Percentiles rank a stretch among this genome's conserved stretches.
phyloP scores from a whole-genome alignment of 257 asterid species.

The Jacaranda copaia region DNA sequence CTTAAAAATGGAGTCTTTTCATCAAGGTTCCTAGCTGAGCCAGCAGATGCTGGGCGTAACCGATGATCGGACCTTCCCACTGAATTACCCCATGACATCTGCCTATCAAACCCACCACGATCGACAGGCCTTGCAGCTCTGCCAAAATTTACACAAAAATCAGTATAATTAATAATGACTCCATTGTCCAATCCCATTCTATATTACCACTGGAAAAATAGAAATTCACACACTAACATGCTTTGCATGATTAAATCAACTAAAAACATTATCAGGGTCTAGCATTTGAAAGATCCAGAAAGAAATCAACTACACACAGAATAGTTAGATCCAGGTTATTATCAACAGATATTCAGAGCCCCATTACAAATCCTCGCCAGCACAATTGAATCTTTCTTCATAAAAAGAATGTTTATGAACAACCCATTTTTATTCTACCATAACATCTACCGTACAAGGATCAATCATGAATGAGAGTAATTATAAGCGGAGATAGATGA shows the following conservation, averaged over 20 bases:
- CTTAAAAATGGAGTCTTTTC: constrained; percentile 72
- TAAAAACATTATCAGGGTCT: constrained; percentile 24
- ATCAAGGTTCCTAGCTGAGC: constrained; percentile 69
- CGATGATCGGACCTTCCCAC: constrained; percentile 72
- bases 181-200: neutral
- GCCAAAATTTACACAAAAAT: constrained; percentile 34
- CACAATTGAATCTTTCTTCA: neutral
- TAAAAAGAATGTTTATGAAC: neutral
- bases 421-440: constrained; percentile 1
- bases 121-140: constrained; percentile 74
- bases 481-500: neutral
- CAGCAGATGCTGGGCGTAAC: constrained; percentile 85
- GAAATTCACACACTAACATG: neutral
- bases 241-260: constrained; percentile 23
- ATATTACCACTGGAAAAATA: neutral
- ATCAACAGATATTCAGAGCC: constrained; percentile 12
- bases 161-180: constrained; percentile 15
- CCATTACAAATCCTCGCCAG: constrained; percentile 8
- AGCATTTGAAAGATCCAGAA: constrained; percentile 23
- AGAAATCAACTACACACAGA: neutral
- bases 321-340: constrained; percentile 40
- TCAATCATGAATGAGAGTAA: constrained; percentile 17
- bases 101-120: constrained; percentile 73
- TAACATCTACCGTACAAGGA: constrained; percentile 25
- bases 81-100: constrained; percentile 72